Evolutionary conservation across 2,329 filamentous ascomycete species (phyloP), one percentile per base, ranked within the genome.

Genomic region (Aspergillus sp.): DNA sequence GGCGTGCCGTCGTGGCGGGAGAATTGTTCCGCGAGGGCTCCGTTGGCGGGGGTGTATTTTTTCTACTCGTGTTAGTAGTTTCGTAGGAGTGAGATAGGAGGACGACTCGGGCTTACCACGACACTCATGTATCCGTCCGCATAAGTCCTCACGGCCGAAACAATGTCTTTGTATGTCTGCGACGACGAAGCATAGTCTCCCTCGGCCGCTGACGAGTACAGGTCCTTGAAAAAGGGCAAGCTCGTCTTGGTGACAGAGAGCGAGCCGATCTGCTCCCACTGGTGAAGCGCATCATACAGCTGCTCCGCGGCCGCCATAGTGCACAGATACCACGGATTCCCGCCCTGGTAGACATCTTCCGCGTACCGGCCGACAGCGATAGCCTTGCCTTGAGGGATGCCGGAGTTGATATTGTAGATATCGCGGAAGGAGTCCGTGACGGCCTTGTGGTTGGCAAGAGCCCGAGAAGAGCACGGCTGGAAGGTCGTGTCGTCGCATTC

Each of bases 261-360:
- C 4, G 67, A 75, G 1, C 75, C 76, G n/a, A 67, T 58, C 29
- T 66, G 60, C 38, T 80, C 69, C 80, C 81, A 88, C 30, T 80
- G 75, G 42, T 79, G 77, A 4, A 85, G 53, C 1, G 83, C 79
- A 50, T 82, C 78, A 53, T 86, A 89, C 3, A 91, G 71, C 52
- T 83, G 75, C 55, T 91, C 84, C 10, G 82, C 84, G 0, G 80
- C 80, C 1, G 80, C 82, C 22, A 85, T 69, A 1, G 81, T 88
- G 43, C 72, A 71, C 6, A 88, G 68, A 47, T 85, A 83, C 83
- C 83, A 89, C 2, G 83, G 82, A 54, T 89, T 85, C 4, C 82
- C 82, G 37, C 74, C 75, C 57, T 78, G 81, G 58, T 88, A 89
- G 10, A 68, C 61, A 46, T 91, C 84, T 55, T 84, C 80, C 0